These are phyloP conservation scores for Diaporthe citrichinensis DNA, from an alignment of 2,329 filamentous ascomycete species.

Conservation along the genomic window DNA sequence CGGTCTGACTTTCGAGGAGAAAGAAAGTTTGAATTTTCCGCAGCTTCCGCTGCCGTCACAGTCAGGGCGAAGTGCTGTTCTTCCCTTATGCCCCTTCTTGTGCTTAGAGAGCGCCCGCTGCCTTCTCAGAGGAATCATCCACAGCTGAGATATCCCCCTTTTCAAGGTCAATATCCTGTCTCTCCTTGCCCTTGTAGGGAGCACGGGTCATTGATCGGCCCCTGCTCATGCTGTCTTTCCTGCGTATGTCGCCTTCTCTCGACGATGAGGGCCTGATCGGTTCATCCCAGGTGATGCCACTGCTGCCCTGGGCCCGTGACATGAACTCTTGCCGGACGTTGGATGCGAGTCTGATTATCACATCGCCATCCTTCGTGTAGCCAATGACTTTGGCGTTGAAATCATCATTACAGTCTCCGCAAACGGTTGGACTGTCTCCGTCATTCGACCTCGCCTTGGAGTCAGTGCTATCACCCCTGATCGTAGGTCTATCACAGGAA, in stretches of 20 bases:
- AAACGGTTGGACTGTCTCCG: conserved; percentile 9
- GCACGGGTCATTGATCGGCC: conserved; percentile 30
- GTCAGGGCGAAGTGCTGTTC: not conserved
- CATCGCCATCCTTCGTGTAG: conserved; percentile 40
- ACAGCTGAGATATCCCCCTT: not conserved
- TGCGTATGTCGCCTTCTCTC: conserved; percentile 11
- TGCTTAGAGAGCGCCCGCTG: not conserved
- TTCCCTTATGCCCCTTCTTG: not conserved
- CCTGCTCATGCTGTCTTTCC: conserved; percentile 26
- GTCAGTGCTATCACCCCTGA: conserved; percentile 34
- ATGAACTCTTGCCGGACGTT: conserved; percentile 30
- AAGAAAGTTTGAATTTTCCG: conserved; percentile 9
- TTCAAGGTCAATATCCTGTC: conserved; percentile 36
- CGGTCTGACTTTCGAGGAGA: not conserved
- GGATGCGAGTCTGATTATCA: conserved; percentile 38
- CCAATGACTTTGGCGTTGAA: conserved; percentile 41
- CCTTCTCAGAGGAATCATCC: not conserved
- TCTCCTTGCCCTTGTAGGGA: conserved; percentile 43
- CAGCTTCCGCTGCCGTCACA: not conserved
- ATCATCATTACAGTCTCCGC: conserved; percentile 20
- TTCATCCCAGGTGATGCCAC: conserved; percentile 39
- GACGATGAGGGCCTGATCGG: conserved; percentile 2
- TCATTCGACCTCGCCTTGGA: conserved; percentile 23
- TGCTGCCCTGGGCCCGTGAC: not conserved
- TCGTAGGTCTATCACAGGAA: conserved; percentile 24